Percentiles rank a stretch among this genome's conserved stretches.
phyloP scores from a whole-genome alignment of 2,329 filamentous ascomycete genomes.

The Ceratocystis alfenasii region DNA sequence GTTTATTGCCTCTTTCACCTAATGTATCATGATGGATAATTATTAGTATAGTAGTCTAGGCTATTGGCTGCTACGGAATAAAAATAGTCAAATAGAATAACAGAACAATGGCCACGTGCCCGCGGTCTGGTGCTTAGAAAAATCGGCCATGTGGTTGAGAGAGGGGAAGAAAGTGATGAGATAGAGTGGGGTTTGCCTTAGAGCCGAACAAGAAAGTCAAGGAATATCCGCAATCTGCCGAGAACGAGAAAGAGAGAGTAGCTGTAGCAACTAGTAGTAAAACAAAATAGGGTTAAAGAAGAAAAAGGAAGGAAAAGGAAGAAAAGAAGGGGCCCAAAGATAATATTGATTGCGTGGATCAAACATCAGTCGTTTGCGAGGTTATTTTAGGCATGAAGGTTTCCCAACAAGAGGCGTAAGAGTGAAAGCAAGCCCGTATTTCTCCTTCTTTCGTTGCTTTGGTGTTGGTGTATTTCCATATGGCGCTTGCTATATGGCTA shows the following conservation, averaged over 20 bases:
- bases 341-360: neutral
- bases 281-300: neutral
- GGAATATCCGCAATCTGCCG: slow-evolving; percentile 8
- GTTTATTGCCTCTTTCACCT: no score
- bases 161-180: neutral
- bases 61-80: neutral
- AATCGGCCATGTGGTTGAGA: neutral
- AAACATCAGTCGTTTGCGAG: neutral
- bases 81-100: neutral
- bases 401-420: no score
- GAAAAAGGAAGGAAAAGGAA: neutral
- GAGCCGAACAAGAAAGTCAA: neutral
- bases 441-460: no score
- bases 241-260: neutral
- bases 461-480: no score
- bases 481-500: no score
- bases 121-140: neutral
- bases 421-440: no score
- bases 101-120: neutral
- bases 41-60: neutral
- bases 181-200: neutral
- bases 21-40: no score
- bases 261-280: neutral
- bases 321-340: neutral
- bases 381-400: no score